Conservation (phyloP, 1,284 basidiomycete genomes). For the Trichosporon sp. region DNA sequence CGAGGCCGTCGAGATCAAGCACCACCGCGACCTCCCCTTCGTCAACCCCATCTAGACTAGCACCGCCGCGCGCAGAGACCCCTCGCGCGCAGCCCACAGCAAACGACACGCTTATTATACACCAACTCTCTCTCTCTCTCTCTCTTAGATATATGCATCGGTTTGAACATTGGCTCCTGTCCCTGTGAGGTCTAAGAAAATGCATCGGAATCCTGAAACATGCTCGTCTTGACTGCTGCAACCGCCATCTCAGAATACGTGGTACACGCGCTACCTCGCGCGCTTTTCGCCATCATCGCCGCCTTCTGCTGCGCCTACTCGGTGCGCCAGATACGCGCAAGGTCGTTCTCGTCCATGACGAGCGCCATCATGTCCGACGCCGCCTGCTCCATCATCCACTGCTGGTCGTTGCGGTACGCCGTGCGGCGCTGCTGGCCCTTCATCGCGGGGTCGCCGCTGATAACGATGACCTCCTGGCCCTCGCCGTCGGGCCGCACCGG, state of each 20-base stretch:
- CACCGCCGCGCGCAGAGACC: neutral
- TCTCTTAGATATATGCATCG: slow-evolving; percentile 3
- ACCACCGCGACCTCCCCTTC: slow-evolving; percentile 57
- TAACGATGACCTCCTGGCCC: slow-evolving; percentile 37
- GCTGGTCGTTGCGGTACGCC: slow-evolving; percentile 32
- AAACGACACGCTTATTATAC: neutral
- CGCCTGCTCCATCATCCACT: slow-evolving; percentile 47
- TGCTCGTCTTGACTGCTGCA: neutral
- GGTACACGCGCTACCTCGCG: neutral
- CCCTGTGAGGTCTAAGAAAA: neutral
- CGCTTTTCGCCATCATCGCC: neutral
- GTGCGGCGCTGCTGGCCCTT: slow-evolving; percentile 42
- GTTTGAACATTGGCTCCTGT: neutral
- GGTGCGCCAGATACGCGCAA: slow-evolving; percentile 40
- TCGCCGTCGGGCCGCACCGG: slow-evolving; percentile 35
- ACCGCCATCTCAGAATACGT: neutral
- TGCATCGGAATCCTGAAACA: neutral
- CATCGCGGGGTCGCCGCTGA: slow-evolving; percentile 25
- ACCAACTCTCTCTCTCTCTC: neutral
- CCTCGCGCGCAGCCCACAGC: neutral
- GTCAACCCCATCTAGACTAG: neutral
- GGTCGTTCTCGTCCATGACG: slow-evolving; percentile 31
- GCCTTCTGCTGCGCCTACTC: neutral
- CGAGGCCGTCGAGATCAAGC: slow-evolving; percentile 66
- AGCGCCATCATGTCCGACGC: slow-evolving; percentile 28